A percentile compares a stretch with the other conserved stretches of the same genome.
These are phyloP conservation scores for Solanum hybrid DNA, from an alignment of 305 asterid species.

Conservation along the genomic window DNA sequence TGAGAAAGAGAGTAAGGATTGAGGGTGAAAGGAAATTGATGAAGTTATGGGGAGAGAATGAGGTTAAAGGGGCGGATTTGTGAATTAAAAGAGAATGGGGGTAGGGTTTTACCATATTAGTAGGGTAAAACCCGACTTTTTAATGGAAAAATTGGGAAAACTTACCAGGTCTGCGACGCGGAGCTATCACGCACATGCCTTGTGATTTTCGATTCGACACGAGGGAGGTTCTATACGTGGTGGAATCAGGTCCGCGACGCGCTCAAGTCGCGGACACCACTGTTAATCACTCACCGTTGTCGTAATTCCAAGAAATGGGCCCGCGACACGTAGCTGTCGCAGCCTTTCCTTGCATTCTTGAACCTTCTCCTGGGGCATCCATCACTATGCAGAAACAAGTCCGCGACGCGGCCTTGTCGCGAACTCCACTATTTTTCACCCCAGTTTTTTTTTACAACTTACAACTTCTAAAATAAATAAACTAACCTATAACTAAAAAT, in stretches of 20 bases:
- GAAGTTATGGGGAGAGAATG: background rate
- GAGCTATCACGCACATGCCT: background rate
- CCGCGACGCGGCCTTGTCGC: background rate
- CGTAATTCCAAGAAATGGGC: background rate
- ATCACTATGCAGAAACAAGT: background rate
- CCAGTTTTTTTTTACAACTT: too few species aligned
- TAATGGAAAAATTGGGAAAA: background rate
- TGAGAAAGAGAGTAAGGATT: background rate
- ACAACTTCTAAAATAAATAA: too few species aligned
- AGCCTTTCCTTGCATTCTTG: background rate
- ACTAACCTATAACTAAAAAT: background rate
- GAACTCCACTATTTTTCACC: background rate
- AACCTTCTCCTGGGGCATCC: background rate
- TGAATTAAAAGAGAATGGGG: background rate
- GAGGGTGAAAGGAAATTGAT: background rate
- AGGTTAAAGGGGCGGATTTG: background rate
- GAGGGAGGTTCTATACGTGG: background rate
- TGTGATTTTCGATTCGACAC: background rate
- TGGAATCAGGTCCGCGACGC: background rate
- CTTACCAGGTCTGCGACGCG: background rate
- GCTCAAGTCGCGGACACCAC: background rate
- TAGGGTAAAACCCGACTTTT: background rate
- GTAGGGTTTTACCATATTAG: background rate
- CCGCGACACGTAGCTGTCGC: rapidly evolving
- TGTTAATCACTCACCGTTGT: background rate